Evolutionary conservation across 1,139 yeast species (phyloP).

Genomic region (Diutina pseudorugosa): DNA sequence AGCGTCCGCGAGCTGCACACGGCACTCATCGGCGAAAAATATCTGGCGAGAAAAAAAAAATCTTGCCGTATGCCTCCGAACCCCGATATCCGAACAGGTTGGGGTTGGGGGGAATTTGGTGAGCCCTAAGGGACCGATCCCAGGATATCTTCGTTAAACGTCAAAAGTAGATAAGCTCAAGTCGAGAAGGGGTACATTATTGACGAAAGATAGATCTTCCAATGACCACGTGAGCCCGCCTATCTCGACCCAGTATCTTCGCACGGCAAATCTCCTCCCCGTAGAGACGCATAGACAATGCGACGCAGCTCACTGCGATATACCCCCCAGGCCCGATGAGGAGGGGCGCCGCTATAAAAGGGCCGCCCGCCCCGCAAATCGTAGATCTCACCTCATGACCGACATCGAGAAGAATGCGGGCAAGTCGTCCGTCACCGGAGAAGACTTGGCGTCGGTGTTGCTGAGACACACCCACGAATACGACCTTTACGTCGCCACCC

Average conservation of each 20-base stretch:
- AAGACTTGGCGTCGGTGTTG: conserved; percentile 10
- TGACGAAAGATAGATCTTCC: no score
- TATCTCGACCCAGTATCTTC: neutral
- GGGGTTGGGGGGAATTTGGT: no score
- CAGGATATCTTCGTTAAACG: no score
- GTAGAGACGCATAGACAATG: neutral
- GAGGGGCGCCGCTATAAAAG: neutral
- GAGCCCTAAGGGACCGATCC: no score
- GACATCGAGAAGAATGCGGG: neutral
- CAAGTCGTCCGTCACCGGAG: neutral
- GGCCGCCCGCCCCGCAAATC: neutral
- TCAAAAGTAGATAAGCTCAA: no score
- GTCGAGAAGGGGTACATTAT: no score
- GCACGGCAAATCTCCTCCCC: neutral
- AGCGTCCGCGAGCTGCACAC: neutral
- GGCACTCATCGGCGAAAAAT: neutral
- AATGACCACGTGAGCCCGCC: neutral
- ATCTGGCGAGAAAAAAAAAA: neutral
- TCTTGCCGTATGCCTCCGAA: neutral
- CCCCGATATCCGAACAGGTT: neutral
- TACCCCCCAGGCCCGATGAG: neutral
- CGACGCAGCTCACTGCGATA: neutral
- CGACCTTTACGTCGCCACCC: conserved; percentile 32
- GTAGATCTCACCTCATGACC: neutral
- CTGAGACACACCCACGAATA: conserved; percentile 39